phyloP scores from a whole-genome alignment of 768 basidiomycete genomes.

The Leccinum subgranulosum region DNA sequence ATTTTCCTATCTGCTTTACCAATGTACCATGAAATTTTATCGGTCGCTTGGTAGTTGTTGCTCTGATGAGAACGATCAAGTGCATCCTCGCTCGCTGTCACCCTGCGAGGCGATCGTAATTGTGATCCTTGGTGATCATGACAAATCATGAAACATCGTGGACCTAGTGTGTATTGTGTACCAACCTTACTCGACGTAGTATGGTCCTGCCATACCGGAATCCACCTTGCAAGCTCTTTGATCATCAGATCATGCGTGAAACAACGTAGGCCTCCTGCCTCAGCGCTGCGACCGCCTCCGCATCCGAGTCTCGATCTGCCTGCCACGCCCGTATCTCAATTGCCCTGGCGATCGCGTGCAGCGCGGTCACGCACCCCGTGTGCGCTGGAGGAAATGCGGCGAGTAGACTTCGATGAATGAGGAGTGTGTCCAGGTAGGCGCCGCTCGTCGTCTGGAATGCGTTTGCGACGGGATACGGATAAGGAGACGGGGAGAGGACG shows the following conservation, averaged over 20 bases:
- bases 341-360: slow-evolving; percentile 61
- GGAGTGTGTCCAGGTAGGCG: slow-evolving; percentile 75
- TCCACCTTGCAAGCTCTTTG: slow-evolving; percentile 10
- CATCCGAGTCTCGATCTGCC: slow-evolving; percentile 66
- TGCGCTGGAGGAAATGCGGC: slow-evolving; percentile 61
- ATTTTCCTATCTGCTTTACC: not conserved
- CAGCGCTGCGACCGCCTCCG: slow-evolving; percentile 66
- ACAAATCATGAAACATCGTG: not conserved
- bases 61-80: not conserved
- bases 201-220: not conserved
- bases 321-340: slow-evolving; percentile 67
- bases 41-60: not conserved
- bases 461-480: slow-evolving; percentile 30
- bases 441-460: slow-evolving; percentile 57
- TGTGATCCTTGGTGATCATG: no score
- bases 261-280: slow-evolving; percentile 68
- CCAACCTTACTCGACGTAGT: not conserved
- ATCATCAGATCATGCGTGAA: slow-evolving; percentile 22
- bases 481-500: slow-evolving; percentile 32
- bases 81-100: not conserved
- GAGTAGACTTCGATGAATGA: slow-evolving; percentile 72
- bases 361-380: slow-evolving; percentile 57
- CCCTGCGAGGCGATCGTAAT: no score
- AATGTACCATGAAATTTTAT: not conserved
- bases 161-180: not conserved